Evolutionary conservation across 805 yeast species (phyloP), one percentile per base, ranked within the genome.

Genomic region (Hanseniaspora singularis): DNA sequence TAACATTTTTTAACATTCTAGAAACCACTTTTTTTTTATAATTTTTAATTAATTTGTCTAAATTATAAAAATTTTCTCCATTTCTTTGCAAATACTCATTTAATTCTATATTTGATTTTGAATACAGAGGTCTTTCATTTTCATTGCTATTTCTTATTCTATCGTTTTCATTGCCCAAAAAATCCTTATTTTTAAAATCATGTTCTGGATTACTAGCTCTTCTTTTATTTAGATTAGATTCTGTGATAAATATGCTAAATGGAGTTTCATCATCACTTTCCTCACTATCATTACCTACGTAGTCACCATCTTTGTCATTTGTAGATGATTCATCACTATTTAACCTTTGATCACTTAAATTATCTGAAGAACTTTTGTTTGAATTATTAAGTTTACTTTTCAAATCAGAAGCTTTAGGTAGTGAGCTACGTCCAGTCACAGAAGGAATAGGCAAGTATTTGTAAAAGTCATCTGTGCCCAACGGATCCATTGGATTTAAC

Each of bases 401-500:
- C 9, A 15, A 14, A 36, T n/a, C n/a, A 24, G 30, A 5, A 22
- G 22, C 39, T 33, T 33, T 33, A 20, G 38, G 38, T 3, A 23
- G 19, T 3, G 39, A 23, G 5, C 30, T 24, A 23, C 39, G 27
- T 8, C 30, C 30, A 14, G 39, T 23, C 3, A 22, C 48, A 9
- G 45, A 33, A 2, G 64, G 61, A 10, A 59, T 52, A 8, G 66
- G 65, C 41, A 63, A 50, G 12, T 54, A 57, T 12, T 59, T 57
- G 49, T 62, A 62, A n/a, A 60, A 55, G 49, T 58, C 51, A 1
- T 64, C 58, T 2, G 65, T 61, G 44, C 58, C 60, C 1, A 64
- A 56, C 12, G 66, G 64, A 52, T 63, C 64, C 36, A 56, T 40
- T 9, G 66, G 66, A 31, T 63, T 60, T 23, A 64, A 59, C 27